Base-by-base conservation (phyloP, 2,329 filamentous ascomycete genomes). In the Talaromyces sp. region DNA sequence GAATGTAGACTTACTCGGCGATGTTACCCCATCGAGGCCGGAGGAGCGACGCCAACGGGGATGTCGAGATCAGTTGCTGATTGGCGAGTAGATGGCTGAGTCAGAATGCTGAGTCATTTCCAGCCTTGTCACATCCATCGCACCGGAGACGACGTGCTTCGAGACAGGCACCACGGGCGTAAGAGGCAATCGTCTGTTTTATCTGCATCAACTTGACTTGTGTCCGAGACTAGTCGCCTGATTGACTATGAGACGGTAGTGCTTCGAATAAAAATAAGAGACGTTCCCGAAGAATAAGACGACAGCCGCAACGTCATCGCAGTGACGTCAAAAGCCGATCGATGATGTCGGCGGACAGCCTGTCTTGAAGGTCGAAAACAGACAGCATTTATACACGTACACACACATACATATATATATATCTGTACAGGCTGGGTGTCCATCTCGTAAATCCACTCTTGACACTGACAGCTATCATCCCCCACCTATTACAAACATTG, bases 271-370 rank as follows among this genome's bases (percentile, higher is more conserved):
- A 11, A 6, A 50, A 18, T 2, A 11, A 31, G 2, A 28, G 23
- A 28, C 2, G 14, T n/a, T 2, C 14, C 0, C 14, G 23, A 14
- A 44, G 37, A 50, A 31, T 1, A 50, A 50, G 25, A 46, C 21
- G 44, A 48, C 11, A 31, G 16, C 23, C 28, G 25, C 55, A 18
- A 44, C 25, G 37, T 58, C 55, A 58, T 33, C 6, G 3, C 28
- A 21, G 48, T 60, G 58, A 60, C 58, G 58, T 60, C 58, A 60
- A 59, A 44, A 52, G 31, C 39, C 44, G 44, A 18, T 39, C 44
- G 33, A 50, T 59, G 57, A 60, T 60, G 58, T 52, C 35, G 57
- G 23, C 18, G 12, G 23, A 6, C 23, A 50, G 23, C n/a, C 6
- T 3, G 25, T 31, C 46, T 1, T 31, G 46, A 50, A 1, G 25